A percentile compares a stretch with the other conserved stretches of the same genome.
phyloP scores from a whole-genome alignment of 208 protist species.

The Porcisia deanei region DNA sequence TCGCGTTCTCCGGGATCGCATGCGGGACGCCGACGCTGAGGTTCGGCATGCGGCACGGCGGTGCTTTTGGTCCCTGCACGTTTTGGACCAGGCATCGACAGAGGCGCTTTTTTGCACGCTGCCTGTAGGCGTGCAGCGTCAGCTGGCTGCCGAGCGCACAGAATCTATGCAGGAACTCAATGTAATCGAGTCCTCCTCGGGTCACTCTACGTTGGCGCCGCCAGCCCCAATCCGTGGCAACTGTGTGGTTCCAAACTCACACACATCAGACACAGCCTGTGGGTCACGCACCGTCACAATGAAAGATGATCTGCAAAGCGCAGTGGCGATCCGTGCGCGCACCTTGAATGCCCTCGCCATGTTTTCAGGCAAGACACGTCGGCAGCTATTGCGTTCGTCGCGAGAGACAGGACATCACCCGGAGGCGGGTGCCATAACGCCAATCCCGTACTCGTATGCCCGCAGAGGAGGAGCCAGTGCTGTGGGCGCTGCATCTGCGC shows the following conservation, averaged over 20 bases:
- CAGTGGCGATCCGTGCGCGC: constrained; percentile 29
- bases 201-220: background rate
- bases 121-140: constrained; percentile 24
- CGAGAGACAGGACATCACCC: background rate
- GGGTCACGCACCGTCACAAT: constrained; percentile 26
- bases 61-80: constrained; percentile 51
- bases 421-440: background rate
- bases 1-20: constrained; percentile 35
- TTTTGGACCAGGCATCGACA: constrained; percentile 46
- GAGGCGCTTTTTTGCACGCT: constrained; percentile 32
- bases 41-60: constrained; percentile 38
- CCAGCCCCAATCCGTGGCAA: no score
- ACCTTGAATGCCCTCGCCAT: background rate
- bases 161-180: constrained; percentile 23
- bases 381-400: constrained; percentile 17
- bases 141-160: constrained; percentile 24
- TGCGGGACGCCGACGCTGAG: constrained; percentile 49
- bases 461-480: background rate
- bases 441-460: background rate
- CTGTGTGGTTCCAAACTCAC: background rate
- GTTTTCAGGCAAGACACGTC: constrained; percentile 2
- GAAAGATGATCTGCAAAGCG: constrained; percentile 36
- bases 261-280: background rate
- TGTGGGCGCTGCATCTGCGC: background rate
- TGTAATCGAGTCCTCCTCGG: constrained; percentile 4